These are phyloP conservation scores for Raffaelea deltoideospora DNA, from an alignment of 2,329 filamentous ascomycete species.

Conservation along the genomic window DNA sequence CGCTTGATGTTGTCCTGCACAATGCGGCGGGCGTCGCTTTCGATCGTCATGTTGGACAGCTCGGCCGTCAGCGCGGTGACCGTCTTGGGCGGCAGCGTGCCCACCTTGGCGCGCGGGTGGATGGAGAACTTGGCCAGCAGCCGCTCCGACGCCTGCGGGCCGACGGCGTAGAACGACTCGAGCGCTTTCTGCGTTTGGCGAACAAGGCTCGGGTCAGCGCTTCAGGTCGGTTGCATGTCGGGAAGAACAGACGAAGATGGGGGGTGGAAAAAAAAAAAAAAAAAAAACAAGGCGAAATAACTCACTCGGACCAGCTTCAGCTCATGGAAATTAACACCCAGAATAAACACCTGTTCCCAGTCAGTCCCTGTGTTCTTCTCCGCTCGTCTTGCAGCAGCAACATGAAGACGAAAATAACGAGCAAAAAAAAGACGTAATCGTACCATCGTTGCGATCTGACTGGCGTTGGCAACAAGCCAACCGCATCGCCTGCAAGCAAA, in stretches of 20 bases:
- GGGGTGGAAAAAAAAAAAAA: not conserved
- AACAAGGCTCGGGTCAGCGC: no score
- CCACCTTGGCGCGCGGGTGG: conserved; percentile 67
- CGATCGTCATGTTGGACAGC: conserved; percentile 82
- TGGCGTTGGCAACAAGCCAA: not conserved
- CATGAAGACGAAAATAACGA: not conserved
- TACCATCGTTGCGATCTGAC: not conserved
- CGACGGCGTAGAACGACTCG: conserved; percentile 75
- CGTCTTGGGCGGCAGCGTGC: conserved; percentile 58
- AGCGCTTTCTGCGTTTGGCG: conserved; percentile 47
- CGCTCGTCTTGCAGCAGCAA: no score
- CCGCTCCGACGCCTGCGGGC: conserved; percentile 49
- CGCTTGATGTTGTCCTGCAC: conserved; percentile 74
- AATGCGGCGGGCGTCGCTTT: conserved; percentile 68
- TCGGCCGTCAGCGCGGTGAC: conserved; percentile 72
- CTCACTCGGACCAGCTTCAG: conserved; percentile 66
- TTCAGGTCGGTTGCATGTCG: no score
- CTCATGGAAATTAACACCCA: conserved; percentile 77
- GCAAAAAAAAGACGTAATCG: no score
- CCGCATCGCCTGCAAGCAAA: not conserved
- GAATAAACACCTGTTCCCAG: conserved; percentile 77
- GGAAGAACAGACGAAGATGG: conserved; percentile 4
- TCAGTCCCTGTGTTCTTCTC: no score
- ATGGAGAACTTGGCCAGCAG: conserved; percentile 85
- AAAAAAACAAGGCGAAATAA: not conserved